phyloP scores from a whole-genome alignment of 352 stramenopile species.

The Hyaloperonospora brassicae region DNA sequence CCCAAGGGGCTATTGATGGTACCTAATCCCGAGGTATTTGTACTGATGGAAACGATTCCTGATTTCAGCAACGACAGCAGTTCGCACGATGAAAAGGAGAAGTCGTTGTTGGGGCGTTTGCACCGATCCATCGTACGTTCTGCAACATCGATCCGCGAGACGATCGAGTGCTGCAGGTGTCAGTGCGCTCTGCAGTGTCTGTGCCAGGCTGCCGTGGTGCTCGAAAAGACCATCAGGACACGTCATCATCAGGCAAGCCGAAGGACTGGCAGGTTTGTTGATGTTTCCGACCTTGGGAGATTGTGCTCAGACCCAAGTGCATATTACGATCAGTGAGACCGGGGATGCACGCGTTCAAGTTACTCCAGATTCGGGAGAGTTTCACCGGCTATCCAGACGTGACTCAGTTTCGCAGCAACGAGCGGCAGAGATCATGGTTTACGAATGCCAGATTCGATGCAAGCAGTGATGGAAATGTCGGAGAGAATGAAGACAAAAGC shows the following conservation, averaged over 20 bases:
- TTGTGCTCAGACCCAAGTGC: conserved; percentile 52
- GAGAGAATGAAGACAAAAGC: conserved; percentile 5
- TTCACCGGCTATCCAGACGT: conserved; percentile 54
- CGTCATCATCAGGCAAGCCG: conserved; percentile 16
- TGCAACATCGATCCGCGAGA: conserved; percentile 56
- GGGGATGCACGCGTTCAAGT: conserved; percentile 71
- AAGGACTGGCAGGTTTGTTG: conserved; percentile 51
- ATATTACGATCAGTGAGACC: conserved; percentile 61
- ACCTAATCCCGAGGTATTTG: conserved; percentile 66
- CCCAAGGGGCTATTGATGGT: conserved; percentile 56
- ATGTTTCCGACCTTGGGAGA: conserved; percentile 58
- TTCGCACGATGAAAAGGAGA: conserved; percentile 21
- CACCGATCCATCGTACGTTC: conserved; percentile 65
- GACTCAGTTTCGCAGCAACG: conserved; percentile 32
- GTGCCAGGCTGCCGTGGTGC: conserved; percentile 60
- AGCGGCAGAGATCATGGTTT: conserved; percentile 27
- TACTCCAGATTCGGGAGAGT: conserved; percentile 67
- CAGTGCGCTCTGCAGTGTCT: no score
- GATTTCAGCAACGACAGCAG: conserved; percentile 24
- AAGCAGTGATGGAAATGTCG: conserved; percentile 7
- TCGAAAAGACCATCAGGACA: conserved; percentile 30
- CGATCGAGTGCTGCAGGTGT: no score
- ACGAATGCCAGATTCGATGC: conserved; percentile 9
- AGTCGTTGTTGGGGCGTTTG: conserved; percentile 51
- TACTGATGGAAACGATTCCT: conserved; percentile 43